Evolutionary conservation across 495 filamentous ascomycete genomes (phyloP).

Genomic region (Penicilliopsis zonata): DNA sequence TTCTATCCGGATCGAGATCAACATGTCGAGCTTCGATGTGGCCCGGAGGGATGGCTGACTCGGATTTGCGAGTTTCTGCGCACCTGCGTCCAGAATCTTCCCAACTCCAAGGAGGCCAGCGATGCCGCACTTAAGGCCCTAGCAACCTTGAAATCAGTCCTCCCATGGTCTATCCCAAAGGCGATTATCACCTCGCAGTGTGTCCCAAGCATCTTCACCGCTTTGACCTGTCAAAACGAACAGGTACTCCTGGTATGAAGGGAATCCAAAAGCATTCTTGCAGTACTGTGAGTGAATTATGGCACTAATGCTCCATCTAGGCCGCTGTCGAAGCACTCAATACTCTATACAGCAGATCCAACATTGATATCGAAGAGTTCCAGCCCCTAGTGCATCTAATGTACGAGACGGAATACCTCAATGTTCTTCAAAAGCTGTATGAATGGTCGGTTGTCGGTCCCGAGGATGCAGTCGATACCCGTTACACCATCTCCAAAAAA

Average conservation of each 20-base stretch:
- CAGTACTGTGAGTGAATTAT: background rate
- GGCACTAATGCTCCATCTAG: slow-evolving; percentile 29
- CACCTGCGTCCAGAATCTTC: slow-evolving; percentile 55
- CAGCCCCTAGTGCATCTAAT: slow-evolving; percentile 65
- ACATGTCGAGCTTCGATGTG: slow-evolving; percentile 51
- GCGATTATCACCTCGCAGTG: slow-evolving; percentile 59
- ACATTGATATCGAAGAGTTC: slow-evolving; percentile 70
- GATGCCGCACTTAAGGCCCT: slow-evolving; percentile 61
- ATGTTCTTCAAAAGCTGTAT: slow-evolving; percentile 62
- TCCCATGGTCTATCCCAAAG: slow-evolving; percentile 76
- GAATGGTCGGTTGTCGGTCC: slow-evolving; percentile 74
- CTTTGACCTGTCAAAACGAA: slow-evolving; percentile 60
- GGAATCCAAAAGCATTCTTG: background rate
- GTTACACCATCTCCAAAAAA: slow-evolving; percentile 85
- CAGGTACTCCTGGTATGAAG: slow-evolving; percentile 60
- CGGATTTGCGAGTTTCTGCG: slow-evolving; percentile 64
- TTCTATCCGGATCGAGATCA: slow-evolving; percentile 57
- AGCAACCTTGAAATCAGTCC: slow-evolving; percentile 57
- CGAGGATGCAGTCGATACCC: slow-evolving; percentile 74
- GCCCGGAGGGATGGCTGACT: slow-evolving; percentile 75
- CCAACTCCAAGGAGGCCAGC: slow-evolving; percentile 47
- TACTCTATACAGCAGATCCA: slow-evolving; percentile 62
- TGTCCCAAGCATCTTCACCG: slow-evolving; percentile 59
- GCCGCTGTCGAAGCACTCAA: slow-evolving; percentile 76
- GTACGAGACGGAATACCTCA: slow-evolving; percentile 56